phyloP scores from a whole-genome alignment of 1,284 basidiomycete species.

The Leccinum griseonigrum region DNA sequence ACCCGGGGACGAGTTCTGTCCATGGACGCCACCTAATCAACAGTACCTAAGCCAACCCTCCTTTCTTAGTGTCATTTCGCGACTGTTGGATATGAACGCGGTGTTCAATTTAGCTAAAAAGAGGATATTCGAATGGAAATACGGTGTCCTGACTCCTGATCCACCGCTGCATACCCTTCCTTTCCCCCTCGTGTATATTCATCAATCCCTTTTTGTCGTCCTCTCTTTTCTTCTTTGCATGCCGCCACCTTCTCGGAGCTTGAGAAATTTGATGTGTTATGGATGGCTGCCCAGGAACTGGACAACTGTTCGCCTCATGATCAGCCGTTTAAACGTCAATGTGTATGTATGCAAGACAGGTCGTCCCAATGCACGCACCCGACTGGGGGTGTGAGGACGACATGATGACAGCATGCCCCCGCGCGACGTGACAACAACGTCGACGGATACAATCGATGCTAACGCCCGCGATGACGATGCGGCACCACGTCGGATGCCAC shows the following conservation, averaged over 20 bases:
- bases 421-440: too few relatives aligned
- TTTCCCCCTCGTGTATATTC: not conserved
- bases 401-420: too few relatives aligned
- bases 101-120: slow-evolving; percentile 18
- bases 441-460: too few relatives aligned
- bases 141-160: not conserved
- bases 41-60: slow-evolving; percentile 3
- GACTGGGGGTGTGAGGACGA: not conserved
- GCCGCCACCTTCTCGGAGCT: not conserved
- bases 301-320: not conserved
- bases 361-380: not conserved
- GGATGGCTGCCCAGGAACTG: not conserved
- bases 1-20: not conserved
- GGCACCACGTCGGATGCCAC: too few relatives aligned
- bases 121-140: not conserved
- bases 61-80: not conserved
- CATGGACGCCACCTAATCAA: slow-evolving; percentile 11
- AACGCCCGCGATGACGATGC: too few relatives aligned
- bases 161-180: not conserved
- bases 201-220: not conserved
- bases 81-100: not conserved
- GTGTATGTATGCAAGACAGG: not conserved
- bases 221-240: not conserved
- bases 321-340: not conserved
- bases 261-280: not conserved